These are phyloP conservation scores for Tympanopsis confertula DNA, from an alignment of 2,329 filamentous ascomycete species.

Conservation along the genomic window DNA sequence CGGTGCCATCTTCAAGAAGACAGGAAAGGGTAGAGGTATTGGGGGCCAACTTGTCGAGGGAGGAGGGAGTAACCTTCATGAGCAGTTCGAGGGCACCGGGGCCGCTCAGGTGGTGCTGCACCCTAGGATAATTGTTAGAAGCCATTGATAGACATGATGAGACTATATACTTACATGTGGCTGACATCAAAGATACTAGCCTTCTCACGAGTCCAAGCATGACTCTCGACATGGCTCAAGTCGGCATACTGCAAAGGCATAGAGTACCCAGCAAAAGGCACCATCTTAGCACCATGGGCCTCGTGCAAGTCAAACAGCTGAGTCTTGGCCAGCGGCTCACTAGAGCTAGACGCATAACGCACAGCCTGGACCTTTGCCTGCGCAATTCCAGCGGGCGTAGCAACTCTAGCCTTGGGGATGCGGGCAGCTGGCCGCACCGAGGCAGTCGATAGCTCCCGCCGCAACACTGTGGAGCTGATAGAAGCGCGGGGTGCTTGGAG, in stretches of 20 bases:
- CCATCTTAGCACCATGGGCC: slow-evolving; percentile 51
- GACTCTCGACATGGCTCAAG: slow-evolving; percentile 49
- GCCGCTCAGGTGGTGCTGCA: slow-evolving; percentile 36
- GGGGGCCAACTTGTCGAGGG: slow-evolving; percentile 37
- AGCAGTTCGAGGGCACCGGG: slow-evolving; percentile 49
- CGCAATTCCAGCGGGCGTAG: too few species aligned
- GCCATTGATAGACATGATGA: not conserved
- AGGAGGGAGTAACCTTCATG: slow-evolving; percentile 49
- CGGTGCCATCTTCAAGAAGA: slow-evolving; percentile 44
- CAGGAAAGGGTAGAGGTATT: slow-evolving; percentile 50
- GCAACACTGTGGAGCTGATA: not conserved
- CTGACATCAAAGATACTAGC: slow-evolving; percentile 58
- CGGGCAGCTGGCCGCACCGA: too few species aligned
- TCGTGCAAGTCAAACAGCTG: slow-evolving; percentile 53
- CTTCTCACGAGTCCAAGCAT: slow-evolving; percentile 55
- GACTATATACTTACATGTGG: slow-evolving; percentile 38
- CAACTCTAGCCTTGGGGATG: too few species aligned
- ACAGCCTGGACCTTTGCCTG: not conserved
- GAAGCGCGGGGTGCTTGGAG: not conserved
- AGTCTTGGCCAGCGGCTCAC: slow-evolving; percentile 25
- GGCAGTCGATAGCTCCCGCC: not conserved
- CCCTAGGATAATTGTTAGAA: not conserved
- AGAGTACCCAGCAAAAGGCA: slow-evolving; percentile 54
- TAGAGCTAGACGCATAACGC: slow-evolving; percentile 2
- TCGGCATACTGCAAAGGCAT: slow-evolving; percentile 60